Evolutionary conservation across 2,329 filamentous ascomycete genomes (phyloP).

Genomic region (Furcasterigmium sp.): DNA sequence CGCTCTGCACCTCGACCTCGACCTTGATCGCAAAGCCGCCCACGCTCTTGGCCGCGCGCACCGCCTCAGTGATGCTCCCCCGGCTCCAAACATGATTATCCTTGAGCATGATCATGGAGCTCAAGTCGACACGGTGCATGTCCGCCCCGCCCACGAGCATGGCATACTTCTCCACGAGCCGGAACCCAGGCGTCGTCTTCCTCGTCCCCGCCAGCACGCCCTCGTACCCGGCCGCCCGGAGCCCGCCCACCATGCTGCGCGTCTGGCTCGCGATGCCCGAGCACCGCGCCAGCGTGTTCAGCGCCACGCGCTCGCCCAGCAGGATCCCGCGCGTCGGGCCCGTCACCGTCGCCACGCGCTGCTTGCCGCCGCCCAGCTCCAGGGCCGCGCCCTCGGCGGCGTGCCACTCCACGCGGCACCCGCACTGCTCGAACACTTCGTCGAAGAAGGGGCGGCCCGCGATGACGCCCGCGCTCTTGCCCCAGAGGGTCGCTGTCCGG

Average conservation of each 20-base stretch:
- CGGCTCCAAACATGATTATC: constrained; percentile 97
- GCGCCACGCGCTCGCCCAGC: constrained; percentile 86
- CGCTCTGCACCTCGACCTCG: constrained; percentile 89
- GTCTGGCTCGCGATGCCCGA: constrained; percentile 80
- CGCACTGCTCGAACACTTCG: constrained; percentile 85
- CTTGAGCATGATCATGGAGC: constrained; percentile 97
- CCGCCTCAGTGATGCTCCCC: constrained; percentile 79
- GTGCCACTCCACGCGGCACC: constrained; percentile 90
- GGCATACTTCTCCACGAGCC: constrained; percentile 95
- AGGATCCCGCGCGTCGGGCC: constrained; percentile 77
- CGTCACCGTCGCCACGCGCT: constrained; percentile 70
- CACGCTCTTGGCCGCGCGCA: constrained; percentile 74
- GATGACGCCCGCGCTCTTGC: constrained; percentile 71
- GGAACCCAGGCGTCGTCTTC: constrained; percentile 95
- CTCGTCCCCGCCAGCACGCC: constrained; percentile 89
- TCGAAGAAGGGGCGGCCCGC: constrained; percentile 94
- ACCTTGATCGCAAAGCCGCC: constrained; percentile 91
- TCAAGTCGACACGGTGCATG: constrained; percentile 84
- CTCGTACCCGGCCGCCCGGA: constrained; percentile 65
- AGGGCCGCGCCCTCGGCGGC: constrained; percentile 68
- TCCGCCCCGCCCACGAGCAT: constrained; percentile 94
- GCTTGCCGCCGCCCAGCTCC: constrained; percentile 44
- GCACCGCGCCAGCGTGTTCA: constrained; percentile 87
- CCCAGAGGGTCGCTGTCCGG: constrained; percentile 61
- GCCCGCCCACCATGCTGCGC: constrained; percentile 45